Evolutionary conservation across 139 green algal genomes (phyloP), one percentile per base, ranked within the genome.

Genomic region (Ettlia oleoabundans): DNA sequence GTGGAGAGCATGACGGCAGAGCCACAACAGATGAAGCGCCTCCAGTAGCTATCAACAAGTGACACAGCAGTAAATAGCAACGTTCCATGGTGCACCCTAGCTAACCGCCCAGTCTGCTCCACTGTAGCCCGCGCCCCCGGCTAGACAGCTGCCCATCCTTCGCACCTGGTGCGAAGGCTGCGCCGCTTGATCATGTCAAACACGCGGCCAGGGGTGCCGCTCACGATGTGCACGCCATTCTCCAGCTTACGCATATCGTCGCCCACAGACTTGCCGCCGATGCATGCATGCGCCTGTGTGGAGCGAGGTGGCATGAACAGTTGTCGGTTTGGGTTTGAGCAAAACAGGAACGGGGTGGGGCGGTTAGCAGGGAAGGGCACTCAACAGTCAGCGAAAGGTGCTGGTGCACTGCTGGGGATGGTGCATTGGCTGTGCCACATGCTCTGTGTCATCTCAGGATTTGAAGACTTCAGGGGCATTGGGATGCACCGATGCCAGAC

Each of bases 131-230:
- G n/a, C n/a, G n/a, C 15, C 47, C 4, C 22, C 9, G 15, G 22
- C 35, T 28, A 38, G 3, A 9, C 10, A 37, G 22, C 61, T 37
- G 5, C 5, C 64, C 6, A 91, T 89, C 79, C 95, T 93, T 58
- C 61, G 30, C 77, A 83, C 51, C 90, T 78, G 33, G 94, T 97
- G 30, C 88, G 55, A 80, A 98, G 88, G 21, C 84, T 86, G 15
- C 90, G 86, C 3, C 94, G 86, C 89, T 99, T 94, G 88, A 99
- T 99, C 96, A 99, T 98, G 92, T 99, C 97, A 76, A 96, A 99
- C 42, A 99, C 96, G 47, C 97, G 91, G 26, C 97, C 97, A 13
- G 97, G 97, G 15, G 97, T 99, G 42, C 97, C 97, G 32, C 91
- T 97, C 69, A 99, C 97, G 2, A 97, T 90, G 72, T 98, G 96